Percentiles rank a stretch among this genome's conserved stretches.
Conservation (phyloP, 2,329 filamentous ascomycete genomes). For the Cercospora brassicicola region DNA sequence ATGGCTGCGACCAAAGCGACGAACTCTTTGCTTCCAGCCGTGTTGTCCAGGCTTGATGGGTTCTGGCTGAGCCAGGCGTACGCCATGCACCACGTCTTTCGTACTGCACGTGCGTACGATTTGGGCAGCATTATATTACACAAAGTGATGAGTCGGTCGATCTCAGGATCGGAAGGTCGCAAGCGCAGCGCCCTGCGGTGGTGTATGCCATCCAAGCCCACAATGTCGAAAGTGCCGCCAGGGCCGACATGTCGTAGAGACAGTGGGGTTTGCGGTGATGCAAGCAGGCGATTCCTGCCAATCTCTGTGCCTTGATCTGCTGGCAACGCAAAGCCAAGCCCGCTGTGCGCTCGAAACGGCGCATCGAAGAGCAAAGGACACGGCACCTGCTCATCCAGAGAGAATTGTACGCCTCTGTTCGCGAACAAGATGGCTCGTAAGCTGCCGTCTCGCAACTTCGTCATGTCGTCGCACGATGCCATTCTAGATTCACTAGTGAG, state of each 20-base stretch:
- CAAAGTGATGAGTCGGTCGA: constrained; percentile 31
- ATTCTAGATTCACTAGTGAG: constrained; percentile 23
- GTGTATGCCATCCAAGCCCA: constrained; percentile 28
- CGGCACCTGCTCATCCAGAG: constrained; percentile 22
- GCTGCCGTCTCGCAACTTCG: constrained; percentile 25
- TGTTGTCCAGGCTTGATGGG: constrained; percentile 19
- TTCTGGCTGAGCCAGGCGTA: constrained; percentile 26
- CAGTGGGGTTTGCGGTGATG: constrained; percentile 16
- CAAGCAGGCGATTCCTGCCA: constrained; percentile 34
- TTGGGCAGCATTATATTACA: constrained; percentile 35
- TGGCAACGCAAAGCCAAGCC: constrained; percentile 12
- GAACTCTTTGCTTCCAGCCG: constrained; percentile 34
- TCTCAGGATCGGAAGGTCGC: constrained; percentile 25
- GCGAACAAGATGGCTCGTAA: constrained; percentile 29
- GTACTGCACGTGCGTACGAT: constrained; percentile 27
- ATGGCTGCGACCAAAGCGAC: constrained; percentile 45
- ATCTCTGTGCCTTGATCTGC: constrained; percentile 23
- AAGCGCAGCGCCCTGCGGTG: constrained; percentile 36
- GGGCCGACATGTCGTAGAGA: constrained; percentile 26
- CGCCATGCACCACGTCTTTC: constrained; percentile 35
- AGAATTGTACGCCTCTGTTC: constrained; percentile 29
- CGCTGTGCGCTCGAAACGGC: constrained; percentile 30
- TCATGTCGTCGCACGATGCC: constrained; percentile 30
- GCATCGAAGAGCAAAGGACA: constrained; percentile 28
- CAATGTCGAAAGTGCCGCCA: constrained; percentile 30